phyloP scores from a whole-genome alignment of 2,329 filamentous ascomycete genomes.

The Scedosporium boydii region DNA sequence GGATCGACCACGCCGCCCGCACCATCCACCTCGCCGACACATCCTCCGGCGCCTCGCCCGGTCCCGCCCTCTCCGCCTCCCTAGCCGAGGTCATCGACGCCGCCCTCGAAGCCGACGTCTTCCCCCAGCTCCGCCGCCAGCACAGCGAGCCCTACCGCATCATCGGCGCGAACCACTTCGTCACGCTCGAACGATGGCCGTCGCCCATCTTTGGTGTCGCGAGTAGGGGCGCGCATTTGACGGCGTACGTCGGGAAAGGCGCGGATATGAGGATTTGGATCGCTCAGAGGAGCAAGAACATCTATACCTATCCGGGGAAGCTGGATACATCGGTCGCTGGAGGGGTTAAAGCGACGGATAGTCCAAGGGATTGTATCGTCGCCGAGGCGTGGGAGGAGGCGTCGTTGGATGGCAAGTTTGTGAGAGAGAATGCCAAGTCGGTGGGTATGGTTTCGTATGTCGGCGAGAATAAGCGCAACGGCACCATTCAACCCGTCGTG shows the following conservation, averaged over 20 bases:
- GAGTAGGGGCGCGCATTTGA: conserved; percentile 58
- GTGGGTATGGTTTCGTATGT: conserved; percentile 24
- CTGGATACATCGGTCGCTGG: conserved; percentile 76
- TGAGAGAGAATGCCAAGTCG: conserved; percentile 15
- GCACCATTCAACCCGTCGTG: conserved; percentile 26
- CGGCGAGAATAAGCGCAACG: conserved; percentile 9
- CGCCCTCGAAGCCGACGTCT: conserved; percentile 19
- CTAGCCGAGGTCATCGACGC: conserved; percentile 24
- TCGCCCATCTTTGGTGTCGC: conserved; percentile 57
- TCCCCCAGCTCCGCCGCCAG: conserved; percentile 26
- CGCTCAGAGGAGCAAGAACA: conserved; percentile 52
- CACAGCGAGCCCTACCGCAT: conserved; percentile 34
- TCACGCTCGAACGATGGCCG: conserved; percentile 51
- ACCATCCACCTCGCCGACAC: conserved; percentile 22
- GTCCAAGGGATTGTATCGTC: conserved; percentile 57
- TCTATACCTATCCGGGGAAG: conserved; percentile 65
- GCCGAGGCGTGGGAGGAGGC: conserved; percentile 69
- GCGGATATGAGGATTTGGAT: conserved; percentile 57
- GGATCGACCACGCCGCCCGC: conserved; percentile 20
- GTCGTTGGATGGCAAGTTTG: conserved; percentile 20
- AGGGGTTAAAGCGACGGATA: conserved; percentile 59
- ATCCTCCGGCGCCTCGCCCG: conserved; percentile 13
- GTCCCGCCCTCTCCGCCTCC: conserved; percentile 27
- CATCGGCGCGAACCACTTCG: conserved; percentile 23
- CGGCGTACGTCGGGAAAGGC: conserved; percentile 40